Base-by-base conservation (phyloP, 2,329 filamentous ascomycete species). In the Fusarium dimerum region DNA sequence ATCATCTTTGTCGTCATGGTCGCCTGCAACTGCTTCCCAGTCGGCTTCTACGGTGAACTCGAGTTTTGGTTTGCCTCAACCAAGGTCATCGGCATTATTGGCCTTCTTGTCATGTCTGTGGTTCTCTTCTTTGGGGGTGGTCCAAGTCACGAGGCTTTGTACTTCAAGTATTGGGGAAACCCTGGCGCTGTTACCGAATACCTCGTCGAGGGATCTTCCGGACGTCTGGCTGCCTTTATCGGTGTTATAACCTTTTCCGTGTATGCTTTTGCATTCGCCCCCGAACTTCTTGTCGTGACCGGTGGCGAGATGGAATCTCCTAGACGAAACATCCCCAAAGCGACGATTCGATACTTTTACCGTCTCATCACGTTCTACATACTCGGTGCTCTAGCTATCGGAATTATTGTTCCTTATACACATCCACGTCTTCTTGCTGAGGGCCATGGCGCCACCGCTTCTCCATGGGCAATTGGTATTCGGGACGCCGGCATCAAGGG, bases 1-100 rank as follows among this genome's bases (percentile, higher is more conserved):
- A 73, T 86, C 15, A 76, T 85, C 51, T 72, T 84, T 17, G 41
- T 80, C 10, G 74, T 85, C 40, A 80, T 81, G 50, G 69, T 84
- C 9, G 56, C 74, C 7, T 75, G 84, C 54, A 85, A 85, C 64
- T 79, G 83, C 56, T 74, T 83, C 48, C 79, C 80, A 42, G 80
- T 85, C 20, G 72, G 72, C 30, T 73, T 81, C 58, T 85, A 83
- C 61, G 83, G 83, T 42, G 83, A 86, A 67, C 76, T 80, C 43
- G 83, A 86, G 64, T 85, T 86, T 64, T 80, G 79, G 74, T 84
- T 85, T 55, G 78, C 81, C 20, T 78, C 76, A 44, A 75, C 84
- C 70, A 86, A 86, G 70, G 73, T 86, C 41, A 73, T 84, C 55
- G 79, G 78, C 50, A 83, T 85, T 53, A 62, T 81, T 36, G 78